A percentile compares a stretch with the other conserved stretches of the same genome.
phyloP scores from a whole-genome alignment of 1,139 yeast species.

The Hyphopichia fennica region DNA sequence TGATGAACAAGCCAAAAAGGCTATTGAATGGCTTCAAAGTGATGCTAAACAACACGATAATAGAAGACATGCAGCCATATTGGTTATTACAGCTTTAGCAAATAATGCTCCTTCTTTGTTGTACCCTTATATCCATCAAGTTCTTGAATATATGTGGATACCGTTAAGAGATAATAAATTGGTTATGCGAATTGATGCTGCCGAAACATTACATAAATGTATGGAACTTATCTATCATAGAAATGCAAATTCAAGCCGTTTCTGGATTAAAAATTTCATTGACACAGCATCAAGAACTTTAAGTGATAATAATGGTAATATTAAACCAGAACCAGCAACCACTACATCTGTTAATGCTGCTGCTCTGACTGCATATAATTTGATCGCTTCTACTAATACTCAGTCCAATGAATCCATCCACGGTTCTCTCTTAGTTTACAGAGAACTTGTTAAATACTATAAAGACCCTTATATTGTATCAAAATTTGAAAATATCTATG shows the following conservation, averaged over 20 bases:
- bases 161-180: constrained; percentile 80
- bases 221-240: constrained; percentile 76
- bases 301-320: constrained; percentile 5
- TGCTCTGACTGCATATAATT: constrained; percentile 22
- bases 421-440: constrained; percentile 79
- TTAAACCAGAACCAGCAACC: constrained; percentile 5
- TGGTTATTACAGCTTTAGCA: constrained; percentile 81
- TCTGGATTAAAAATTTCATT: constrained; percentile 73
- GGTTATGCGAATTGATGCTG: constrained; percentile 79
- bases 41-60: constrained; percentile 75
- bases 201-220: constrained; percentile 76
- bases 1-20: constrained; percentile 85
- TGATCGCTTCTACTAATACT: constrained; percentile 24
- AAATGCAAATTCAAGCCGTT: constrained; percentile 66
- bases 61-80: constrained; percentile 87
- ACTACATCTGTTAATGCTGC: constrained; percentile 15
- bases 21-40: constrained; percentile 86
- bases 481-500: constrained; percentile 76
- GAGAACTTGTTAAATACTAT: constrained; percentile 76
- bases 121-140: constrained; percentile 74
- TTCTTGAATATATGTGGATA: constrained; percentile 82
- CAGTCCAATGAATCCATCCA: constrained; percentile 71
- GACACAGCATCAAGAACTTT: constrained; percentile 53
- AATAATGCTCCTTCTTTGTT: constrained; percentile 84
- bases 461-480: constrained; percentile 48